These are phyloP conservation scores for Stephania yunnanensis DNA, from an alignment of 164 flowering plant species.

Conservation along the genomic window DNA sequence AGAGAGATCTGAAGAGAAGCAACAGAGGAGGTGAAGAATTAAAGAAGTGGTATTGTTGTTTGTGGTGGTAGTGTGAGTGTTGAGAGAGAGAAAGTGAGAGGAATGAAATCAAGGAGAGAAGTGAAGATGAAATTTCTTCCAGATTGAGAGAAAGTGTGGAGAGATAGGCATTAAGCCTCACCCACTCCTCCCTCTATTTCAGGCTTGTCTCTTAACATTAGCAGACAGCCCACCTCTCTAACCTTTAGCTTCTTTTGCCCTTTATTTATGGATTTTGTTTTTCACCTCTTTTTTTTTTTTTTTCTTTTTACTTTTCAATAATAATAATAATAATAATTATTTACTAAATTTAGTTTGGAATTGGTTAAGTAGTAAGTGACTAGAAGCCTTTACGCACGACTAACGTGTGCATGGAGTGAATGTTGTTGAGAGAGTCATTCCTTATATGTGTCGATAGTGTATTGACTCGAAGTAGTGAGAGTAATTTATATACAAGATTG, in stretches of 20 bases:
- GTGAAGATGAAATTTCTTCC: constrained; percentile 14
- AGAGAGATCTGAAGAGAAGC: constrained; percentile 21
- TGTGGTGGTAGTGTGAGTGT: constrained; percentile 12
- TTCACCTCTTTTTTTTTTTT: background rate
- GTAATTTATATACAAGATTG: too few relatives aligned
- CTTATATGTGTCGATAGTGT: too few relatives aligned
- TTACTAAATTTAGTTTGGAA: too few relatives aligned
- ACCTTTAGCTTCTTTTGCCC: constrained; percentile 13
- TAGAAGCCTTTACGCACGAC: too few relatives aligned
- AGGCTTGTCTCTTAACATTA: constrained; percentile 16
- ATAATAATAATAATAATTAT: too few relatives aligned
- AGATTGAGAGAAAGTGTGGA: constrained; percentile 9
- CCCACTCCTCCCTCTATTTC: constrained; percentile 27
- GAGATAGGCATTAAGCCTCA: constrained; percentile 16
- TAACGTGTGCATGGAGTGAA: too few relatives aligned
- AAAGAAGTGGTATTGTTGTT: constrained; percentile 14
- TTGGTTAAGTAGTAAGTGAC: too few relatives aligned
- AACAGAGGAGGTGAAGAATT: constrained; percentile 12
- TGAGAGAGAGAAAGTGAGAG: constrained; percentile 14
- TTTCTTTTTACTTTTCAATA: background rate
- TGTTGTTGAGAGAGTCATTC: too few relatives aligned
- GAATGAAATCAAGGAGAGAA: constrained; percentile 22
- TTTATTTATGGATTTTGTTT: constrained; percentile 15
- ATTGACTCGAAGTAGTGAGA: too few relatives aligned
- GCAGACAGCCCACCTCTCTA: background rate